Base-by-base conservation (phyloP, 2,329 filamentous ascomycete genomes). In the Acephala macrosclerotiorum region DNA sequence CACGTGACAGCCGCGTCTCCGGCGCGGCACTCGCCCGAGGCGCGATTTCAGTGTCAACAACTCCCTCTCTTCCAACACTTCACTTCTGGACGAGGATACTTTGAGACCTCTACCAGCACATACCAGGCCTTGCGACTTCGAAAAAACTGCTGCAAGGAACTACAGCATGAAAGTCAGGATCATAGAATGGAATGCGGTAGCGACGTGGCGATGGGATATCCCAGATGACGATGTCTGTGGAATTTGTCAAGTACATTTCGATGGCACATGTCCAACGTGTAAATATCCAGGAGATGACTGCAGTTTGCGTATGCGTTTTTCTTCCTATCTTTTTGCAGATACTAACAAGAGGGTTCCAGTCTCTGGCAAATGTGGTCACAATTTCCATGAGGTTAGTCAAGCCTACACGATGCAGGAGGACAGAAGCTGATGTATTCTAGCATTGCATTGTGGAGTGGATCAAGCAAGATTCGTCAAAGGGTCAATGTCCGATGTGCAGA, bases 241-340 rank as follows among this genome's bases (percentile, higher is more conserved):
- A 74, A 99, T 99, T 81, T 99, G 96, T 80, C 95, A 97, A 77
- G 94, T 97, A 68, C 92, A 97, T 75, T 99, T 98, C 77, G 96
- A 99, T 78, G 95, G 94, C 66, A 98, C 96, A 29, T 99, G 96
- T 82, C 94, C 96, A 56, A 96, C 94, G 63, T 99, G 96, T 89
- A 97, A 96, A 84, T 98, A 94, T 77, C 96, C 96, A 16, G 96
- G 96, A 65, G 96, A 99, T 75, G 94, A 97, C 77, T 99, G 96
- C 80, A 92, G 92, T 66, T 84, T 99, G 66, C 85, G 95, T 97
- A 82, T 79, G 90, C 83, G 7, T 55, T 2, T 45, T n/a, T 47
- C 20, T 42, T 22, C 18, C 18, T 14, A 11, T 57, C 26, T 29
- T 51, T 64, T 42, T 61, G 33, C 18, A 56, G 42, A 22, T 26